A percentile compares a stretch with the other conserved stretches of the same genome.
phyloP scores from a whole-genome alignment of 768 basidiomycete genomes.

The Trametes sanguinea region DNA sequence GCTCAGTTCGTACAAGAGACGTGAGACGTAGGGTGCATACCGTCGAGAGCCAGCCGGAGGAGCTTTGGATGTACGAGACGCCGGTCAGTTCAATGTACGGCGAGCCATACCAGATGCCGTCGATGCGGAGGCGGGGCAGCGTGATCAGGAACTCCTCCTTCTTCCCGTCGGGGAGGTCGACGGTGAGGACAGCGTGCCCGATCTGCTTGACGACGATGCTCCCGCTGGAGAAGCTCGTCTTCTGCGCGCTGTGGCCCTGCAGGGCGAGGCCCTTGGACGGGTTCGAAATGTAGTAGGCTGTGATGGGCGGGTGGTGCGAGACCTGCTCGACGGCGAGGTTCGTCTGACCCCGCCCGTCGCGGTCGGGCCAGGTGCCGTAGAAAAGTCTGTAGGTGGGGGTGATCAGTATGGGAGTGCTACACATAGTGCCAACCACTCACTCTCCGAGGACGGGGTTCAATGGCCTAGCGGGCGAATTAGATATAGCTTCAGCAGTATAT shows the following conservation, averaged over 20 bases:
- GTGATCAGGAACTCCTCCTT: conserved; percentile 85
- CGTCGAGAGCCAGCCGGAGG: conserved; percentile 59
- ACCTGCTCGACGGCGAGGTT: conserved; percentile 91
- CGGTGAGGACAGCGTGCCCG: conserved; percentile 85
- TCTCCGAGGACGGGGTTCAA: conserved; percentile 95
- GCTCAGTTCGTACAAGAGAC: background rate
- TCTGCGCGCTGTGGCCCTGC: conserved; percentile 90
- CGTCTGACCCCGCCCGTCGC: conserved; percentile 71
- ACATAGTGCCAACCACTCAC: conserved; percentile 45
- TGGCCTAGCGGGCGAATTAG: conserved; percentile 53
- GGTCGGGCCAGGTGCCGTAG: conserved; percentile 86
- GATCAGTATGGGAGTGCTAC: background rate
- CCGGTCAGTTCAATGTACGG: conserved; percentile 93
- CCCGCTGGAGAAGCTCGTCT: conserved; percentile 86
- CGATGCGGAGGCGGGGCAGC: conserved; percentile 87
- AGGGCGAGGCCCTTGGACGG: conserved; percentile 70
- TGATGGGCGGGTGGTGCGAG: conserved; percentile 91
- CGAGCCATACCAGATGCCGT: conserved; percentile 88
- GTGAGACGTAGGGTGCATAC: conserved; percentile 34
- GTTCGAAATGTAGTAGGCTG: conserved; percentile 88
- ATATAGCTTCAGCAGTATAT: conserved; percentile 1
- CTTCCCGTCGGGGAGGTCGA: conserved; percentile 56
- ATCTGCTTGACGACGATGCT: conserved; percentile 91
- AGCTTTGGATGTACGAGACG: conserved; percentile 72
- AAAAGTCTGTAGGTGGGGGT: conserved; percentile 56